These are phyloP conservation scores for Chaetomidium leptoderma DNA, from an alignment of 495 filamentous ascomycete genomes.

Conservation along the genomic window DNA sequence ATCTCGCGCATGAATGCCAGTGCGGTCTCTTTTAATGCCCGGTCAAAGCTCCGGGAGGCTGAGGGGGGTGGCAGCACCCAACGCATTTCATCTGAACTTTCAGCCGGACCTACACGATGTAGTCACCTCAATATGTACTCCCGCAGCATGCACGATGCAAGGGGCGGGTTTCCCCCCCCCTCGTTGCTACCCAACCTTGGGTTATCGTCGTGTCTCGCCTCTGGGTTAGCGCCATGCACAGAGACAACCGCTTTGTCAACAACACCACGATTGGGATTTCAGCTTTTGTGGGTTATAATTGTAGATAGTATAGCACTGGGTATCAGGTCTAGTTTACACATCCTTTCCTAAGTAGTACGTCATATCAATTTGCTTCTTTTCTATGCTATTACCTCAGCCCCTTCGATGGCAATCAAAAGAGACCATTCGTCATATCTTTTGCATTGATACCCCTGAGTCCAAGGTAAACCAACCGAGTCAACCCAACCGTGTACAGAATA, in stretches of 20 bases:
- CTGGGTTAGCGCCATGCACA: constrained; percentile 1
- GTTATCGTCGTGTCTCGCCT: background rate
- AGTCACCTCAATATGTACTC: constrained; percentile 2
- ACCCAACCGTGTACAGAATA: too few species aligned
- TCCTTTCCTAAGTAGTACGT: background rate
- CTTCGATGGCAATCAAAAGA: too few species aligned
- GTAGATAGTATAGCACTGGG: too few species aligned
- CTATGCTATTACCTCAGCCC: too few species aligned
- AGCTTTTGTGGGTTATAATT: background rate
- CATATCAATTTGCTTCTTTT: too few species aligned
- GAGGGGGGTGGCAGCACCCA: background rate
- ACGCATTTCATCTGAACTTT: constrained; percentile 5
- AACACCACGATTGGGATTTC: background rate
- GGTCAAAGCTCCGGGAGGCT: background rate
- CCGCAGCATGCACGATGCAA: constrained; percentile 11
- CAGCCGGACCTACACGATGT: background rate
- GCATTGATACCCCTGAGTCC: too few species aligned
- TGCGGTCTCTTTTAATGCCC: background rate
- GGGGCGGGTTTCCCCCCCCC: background rate
- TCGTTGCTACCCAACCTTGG: constrained; percentile 1
- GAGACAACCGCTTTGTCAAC: constrained; percentile 2
- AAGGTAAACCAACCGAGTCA: too few species aligned
- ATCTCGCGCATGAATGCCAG: constrained; percentile 7
- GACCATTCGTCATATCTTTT: too few species aligned
- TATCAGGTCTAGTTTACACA: background rate